Base-by-base conservation (phyloP, 331 rosid species). In the Rhamnella rubrinervis region DNA sequence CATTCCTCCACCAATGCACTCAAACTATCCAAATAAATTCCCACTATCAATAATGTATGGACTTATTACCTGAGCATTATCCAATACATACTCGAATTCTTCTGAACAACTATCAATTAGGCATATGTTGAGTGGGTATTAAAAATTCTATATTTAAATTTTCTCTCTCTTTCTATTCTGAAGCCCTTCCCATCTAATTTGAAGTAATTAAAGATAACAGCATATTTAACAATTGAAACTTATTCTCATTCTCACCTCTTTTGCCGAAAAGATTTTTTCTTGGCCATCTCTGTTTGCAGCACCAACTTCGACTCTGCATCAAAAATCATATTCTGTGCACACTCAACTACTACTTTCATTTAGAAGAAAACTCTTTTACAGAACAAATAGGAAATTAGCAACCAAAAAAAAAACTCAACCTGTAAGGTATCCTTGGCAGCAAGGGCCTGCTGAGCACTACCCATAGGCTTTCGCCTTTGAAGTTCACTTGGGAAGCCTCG, bases 221-320 rank as follows among this genome's bases (percentile, higher is more conserved):
- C 20, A 53, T 8, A 52, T 52, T 13, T 3, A n/a, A 25, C 8
- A 66, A 49, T 25, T 26, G 21, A 76, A 62, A 47, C 8, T 40
- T 12, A 68, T 37, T 26, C 13, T 6, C 57, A 47, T 23, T 51
- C 75, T 67, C 61, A 93, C 99, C 99, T 88, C 99, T 76, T 74
- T 95, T 95, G 25, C 91, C 87, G 60, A 91, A 95, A 2, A 95
- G 96, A 76, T n/a, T 95, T 95, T 70, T 95, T 95, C 96, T 95
- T 95, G 11, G 99, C 99, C 99, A 91, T 91, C 86, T 95, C 99
- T 0, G 96, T 95, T 75, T 95, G 99, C 82, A 95, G 83, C 25
- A 95, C 92, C 0, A 96, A 88, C 78, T 95, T 91, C 4, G 96
- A 63, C 26, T 91, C 97, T 6, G 84, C 72, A 87, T 95, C 99